Evolutionary conservation across 371 early-diverging fungal genomes (phyloP).

Genomic region (Mucor irregularis): DNA sequence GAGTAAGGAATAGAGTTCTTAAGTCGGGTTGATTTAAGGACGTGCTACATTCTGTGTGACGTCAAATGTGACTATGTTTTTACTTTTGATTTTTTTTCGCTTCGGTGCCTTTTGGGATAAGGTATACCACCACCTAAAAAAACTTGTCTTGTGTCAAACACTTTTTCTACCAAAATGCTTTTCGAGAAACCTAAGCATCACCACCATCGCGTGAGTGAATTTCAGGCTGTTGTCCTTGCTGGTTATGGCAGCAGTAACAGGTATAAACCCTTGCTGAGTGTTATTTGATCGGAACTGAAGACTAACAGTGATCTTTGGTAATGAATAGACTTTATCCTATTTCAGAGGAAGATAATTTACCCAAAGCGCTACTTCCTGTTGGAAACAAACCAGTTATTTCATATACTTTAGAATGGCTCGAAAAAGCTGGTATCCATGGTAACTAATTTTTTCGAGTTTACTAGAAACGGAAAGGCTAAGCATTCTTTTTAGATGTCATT

Average conservation of each 20-base stretch:
- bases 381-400: conserved; percentile 92
- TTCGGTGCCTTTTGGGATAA: no score
- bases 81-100: no score
- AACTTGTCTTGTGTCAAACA: background rate
- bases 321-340: conserved; percentile 72
- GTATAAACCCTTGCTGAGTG: conserved; percentile 25
- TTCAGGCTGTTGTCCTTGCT: conserved; percentile 80
- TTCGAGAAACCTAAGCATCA: conserved; percentile 50
- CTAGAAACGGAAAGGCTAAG: background rate
- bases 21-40: no score
- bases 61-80: no score
- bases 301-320: background rate
- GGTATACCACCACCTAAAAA: no score
- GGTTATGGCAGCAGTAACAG: conserved; percentile 73
- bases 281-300: background rate
- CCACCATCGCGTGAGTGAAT: conserved; percentile 52
- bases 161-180: conserved; percentile 25
- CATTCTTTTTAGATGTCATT: conserved; percentile 66
- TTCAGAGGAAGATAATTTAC: conserved; percentile 78
- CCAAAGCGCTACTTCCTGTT: conserved; percentile 90
- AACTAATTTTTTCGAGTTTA: conserved; percentile 8
- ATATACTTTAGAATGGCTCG: conserved; percentile 92
- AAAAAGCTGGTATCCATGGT: conserved; percentile 85
- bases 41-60: no score
- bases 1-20: no score